These are phyloP conservation scores for Trebouxia sp. DNA, from an alignment of 139 green algal genomes.

Conservation along the genomic window DNA sequence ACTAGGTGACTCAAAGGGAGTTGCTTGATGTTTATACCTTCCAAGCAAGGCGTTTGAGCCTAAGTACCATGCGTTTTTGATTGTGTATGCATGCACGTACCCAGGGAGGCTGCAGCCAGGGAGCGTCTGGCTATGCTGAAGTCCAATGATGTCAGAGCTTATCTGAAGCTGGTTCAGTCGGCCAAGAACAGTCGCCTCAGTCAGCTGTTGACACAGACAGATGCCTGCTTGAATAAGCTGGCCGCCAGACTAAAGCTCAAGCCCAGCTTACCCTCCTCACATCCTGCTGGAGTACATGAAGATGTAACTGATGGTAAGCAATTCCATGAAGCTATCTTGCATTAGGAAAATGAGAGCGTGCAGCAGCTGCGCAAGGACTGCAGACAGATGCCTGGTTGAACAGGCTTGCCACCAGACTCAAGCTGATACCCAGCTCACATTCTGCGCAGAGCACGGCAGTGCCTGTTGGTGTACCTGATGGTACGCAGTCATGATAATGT, in stretches of 20 bases:
- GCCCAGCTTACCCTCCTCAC: neutral
- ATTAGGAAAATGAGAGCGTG: no score
- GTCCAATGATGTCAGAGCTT: slow-evolving; percentile 75
- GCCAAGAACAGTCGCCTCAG: slow-evolving; percentile 56
- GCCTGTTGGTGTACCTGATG: no score
- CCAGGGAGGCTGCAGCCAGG: slow-evolving; percentile 48
- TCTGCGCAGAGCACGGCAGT: no score
- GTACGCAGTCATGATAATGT: no score
- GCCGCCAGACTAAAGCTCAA: slow-evolving; percentile 22
- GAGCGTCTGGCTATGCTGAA: slow-evolving; percentile 71
- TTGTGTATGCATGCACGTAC: no score
- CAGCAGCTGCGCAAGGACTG: no score
- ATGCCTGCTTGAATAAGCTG: slow-evolving; percentile 64
- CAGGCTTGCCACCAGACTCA: no score
- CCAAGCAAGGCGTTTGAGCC: neutral
- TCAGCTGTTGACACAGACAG: slow-evolving; percentile 61
- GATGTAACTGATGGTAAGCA: neutral
- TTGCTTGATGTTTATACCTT: neutral
- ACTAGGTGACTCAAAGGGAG: neutral
- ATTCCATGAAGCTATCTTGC: no score
- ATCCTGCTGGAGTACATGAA: neutral
- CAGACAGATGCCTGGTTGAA: no score
- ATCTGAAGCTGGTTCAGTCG: slow-evolving; percentile 70
- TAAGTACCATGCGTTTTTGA: neutral
- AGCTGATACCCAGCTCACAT: no score